A percentile compares a stretch with the other conserved stretches of the same genome.
Conservation (phyloP, 495 filamentous ascomycete species). For the Thozetella sp. region DNA sequence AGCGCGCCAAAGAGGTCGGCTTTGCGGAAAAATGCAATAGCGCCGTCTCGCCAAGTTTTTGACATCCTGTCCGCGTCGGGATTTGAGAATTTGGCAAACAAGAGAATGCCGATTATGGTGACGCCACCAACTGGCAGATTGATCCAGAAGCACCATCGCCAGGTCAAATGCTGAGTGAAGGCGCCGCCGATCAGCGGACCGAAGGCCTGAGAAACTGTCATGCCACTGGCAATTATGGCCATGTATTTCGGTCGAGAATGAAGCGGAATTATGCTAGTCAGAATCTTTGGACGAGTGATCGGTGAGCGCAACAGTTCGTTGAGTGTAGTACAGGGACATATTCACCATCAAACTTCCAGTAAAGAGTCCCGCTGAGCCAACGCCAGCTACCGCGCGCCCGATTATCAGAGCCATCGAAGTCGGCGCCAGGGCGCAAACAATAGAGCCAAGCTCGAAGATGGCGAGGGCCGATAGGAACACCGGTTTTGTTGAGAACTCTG, state of each 20-base stretch:
- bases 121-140: conserved; percentile 34
- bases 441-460: conserved; percentile 53
- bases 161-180: conserved; percentile 43
- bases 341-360: conserved; percentile 42
- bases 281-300: no score
- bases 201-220: conserved; percentile 8
- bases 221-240: conserved; percentile 18
- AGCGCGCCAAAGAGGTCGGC: conserved; percentile 39
- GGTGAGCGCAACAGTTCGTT: no score
- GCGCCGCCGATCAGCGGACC: conserved; percentile 46
- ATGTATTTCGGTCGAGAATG: conserved; percentile 36
- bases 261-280: conserved; percentile 35
- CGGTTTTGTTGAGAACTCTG: conserved; percentile 40
- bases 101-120: conserved; percentile 8
- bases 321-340: no score
- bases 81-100: no score
- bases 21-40: conserved; percentile 10
- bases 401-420: conserved; percentile 51
- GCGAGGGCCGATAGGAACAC: conserved; percentile 38
- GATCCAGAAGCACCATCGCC: conserved; percentile 47
- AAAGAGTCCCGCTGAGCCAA: conserved; percentile 28
- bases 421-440: conserved; percentile 52
- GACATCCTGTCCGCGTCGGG: conserved; percentile 40
- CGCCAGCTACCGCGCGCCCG: conserved; percentile 30
- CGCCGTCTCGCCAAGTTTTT: not conserved